A percentile compares a stretch with the other conserved stretches of the same genome.
These are phyloP conservation scores for Entomortierella parvispora DNA, from an alignment of 192 early-diverging fungal species.

Conservation along the genomic window DNA sequence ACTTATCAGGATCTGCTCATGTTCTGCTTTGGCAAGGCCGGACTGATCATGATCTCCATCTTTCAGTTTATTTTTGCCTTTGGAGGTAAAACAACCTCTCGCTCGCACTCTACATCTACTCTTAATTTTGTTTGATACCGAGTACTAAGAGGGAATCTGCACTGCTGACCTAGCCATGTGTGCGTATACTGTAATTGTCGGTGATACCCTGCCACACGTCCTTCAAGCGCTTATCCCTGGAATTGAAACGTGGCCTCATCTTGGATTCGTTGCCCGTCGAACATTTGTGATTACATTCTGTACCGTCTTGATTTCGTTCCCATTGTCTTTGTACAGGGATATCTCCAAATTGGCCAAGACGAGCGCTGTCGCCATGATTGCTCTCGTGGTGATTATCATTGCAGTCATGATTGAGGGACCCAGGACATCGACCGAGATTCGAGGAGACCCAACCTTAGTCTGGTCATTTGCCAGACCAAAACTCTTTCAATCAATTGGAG, in stretches of 20 bases:
- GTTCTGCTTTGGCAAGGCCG: constrained; percentile 83
- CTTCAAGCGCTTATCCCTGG: constrained; percentile 74
- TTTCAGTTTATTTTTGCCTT: constrained; percentile 96
- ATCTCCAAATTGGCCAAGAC: constrained; percentile 91
- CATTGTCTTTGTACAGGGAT: constrained; percentile 88
- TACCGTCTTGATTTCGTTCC: constrained; percentile 82
- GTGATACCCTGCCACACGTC: constrained; percentile 91
- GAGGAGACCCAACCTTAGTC: constrained; percentile 53
- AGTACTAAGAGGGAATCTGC: constrained; percentile 1
- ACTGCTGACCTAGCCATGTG: constrained; percentile 58
- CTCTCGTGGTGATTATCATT: constrained; percentile 83
- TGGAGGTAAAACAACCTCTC: constrained; percentile 70
- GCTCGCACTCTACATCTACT: constrained; percentile 36
- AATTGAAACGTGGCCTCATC: constrained; percentile 59
- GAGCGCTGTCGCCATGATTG: constrained; percentile 83
- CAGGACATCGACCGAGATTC: constrained; percentile 58
- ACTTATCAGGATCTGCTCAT: constrained; percentile 88
- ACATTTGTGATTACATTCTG: constrained; percentile 80
- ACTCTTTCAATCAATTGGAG: constrained; percentile 84
- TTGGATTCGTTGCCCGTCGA: constrained; percentile 75
- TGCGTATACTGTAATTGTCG: constrained; percentile 81
- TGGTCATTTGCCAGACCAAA: constrained; percentile 60
- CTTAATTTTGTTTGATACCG: neutral
- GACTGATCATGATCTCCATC: constrained; percentile 80
- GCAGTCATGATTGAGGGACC: constrained; percentile 78